Conservation (phyloP, 148 eudicot species). For the Agrostemma githago region DNA sequence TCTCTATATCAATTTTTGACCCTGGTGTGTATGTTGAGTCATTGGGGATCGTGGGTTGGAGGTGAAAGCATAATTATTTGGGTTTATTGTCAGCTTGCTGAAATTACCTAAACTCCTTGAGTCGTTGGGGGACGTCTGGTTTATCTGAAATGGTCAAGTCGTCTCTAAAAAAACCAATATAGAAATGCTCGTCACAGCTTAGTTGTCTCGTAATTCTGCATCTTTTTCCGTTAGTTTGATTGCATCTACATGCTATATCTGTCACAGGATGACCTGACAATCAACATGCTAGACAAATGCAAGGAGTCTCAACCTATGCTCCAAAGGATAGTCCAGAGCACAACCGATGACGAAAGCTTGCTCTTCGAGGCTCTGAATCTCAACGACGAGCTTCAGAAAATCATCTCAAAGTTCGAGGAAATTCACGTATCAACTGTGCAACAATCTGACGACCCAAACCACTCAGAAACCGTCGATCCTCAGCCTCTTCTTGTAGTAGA, state of each 20-base stretch:
- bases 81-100: not conserved
- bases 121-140: too few species aligned
- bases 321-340: conserved; percentile 72
- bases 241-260: not conserved
- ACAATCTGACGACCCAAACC: conserved; percentile 18
- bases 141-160: not conserved
- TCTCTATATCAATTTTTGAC: not conserved
- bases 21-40: not conserved
- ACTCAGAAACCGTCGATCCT: conserved; percentile 15
- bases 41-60: not conserved
- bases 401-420: conserved; percentile 59
- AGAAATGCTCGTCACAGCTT: not conserved
- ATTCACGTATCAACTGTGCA: conserved; percentile 36
- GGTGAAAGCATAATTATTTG: not conserved
- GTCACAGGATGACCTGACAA: conserved; percentile 75
- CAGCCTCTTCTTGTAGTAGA: conserved; percentile 17
- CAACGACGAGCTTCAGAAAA: conserved; percentile 80
- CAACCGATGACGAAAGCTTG: conserved; percentile 71
- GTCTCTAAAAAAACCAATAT: too few species aligned
- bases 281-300: conserved; percentile 84
- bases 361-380: conserved; percentile 89
- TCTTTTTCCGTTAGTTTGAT: not conserved
- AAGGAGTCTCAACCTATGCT: conserved; percentile 72
- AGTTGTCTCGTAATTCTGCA: not conserved
- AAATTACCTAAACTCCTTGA: too few species aligned